These are phyloP conservation scores for Yamadazyma spencermartinsiae DNA, from an alignment of 1,139 yeast genomes.

Conservation along the genomic window DNA sequence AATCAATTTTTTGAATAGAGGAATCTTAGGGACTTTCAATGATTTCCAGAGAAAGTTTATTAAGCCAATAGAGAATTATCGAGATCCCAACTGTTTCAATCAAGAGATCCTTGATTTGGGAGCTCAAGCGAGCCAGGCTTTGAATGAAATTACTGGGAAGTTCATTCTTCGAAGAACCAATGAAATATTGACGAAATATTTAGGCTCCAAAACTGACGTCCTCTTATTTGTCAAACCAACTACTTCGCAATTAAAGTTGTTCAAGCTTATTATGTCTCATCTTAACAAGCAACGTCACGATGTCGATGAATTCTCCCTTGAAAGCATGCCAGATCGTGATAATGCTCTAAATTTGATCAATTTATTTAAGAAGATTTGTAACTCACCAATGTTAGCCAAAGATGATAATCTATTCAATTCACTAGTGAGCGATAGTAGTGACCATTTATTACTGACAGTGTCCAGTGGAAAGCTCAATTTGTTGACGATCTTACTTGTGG, in stretches of 20 bases:
- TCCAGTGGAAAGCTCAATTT: conserved; percentile 59
- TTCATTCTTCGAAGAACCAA: conserved; percentile 80
- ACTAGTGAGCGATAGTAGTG: not conserved
- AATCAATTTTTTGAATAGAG: conserved; percentile 83
- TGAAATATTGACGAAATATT: conserved; percentile 56
- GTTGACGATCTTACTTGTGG: conserved; percentile 53
- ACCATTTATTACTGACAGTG: conserved; percentile 19
- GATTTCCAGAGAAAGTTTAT: conserved; percentile 68
- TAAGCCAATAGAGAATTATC: conserved; percentile 68
- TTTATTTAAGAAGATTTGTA: conserved; percentile 76
- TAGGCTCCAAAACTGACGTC: conserved; percentile 80
- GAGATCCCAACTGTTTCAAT: conserved; percentile 70
- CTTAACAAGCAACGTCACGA: not conserved
- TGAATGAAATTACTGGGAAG: conserved; percentile 60
- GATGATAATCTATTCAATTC: conserved; percentile 26
- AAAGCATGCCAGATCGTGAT: conserved; percentile 8
- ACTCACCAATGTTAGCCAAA: conserved; percentile 66
- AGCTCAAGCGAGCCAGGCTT: conserved; percentile 56
- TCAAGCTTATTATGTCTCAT: conserved; percentile 21
- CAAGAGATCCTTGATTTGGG: conserved; percentile 55
- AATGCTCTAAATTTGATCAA: conserved; percentile 71
- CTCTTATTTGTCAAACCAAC: conserved; percentile 81
- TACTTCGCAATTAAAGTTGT: conserved; percentile 53
- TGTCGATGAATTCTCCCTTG: conserved; percentile 34
- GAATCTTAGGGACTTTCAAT: conserved; percentile 64